phyloP scores from a whole-genome alignment of 2,329 filamentous ascomycete genomes.

The Chaetomium strumarium region DNA sequence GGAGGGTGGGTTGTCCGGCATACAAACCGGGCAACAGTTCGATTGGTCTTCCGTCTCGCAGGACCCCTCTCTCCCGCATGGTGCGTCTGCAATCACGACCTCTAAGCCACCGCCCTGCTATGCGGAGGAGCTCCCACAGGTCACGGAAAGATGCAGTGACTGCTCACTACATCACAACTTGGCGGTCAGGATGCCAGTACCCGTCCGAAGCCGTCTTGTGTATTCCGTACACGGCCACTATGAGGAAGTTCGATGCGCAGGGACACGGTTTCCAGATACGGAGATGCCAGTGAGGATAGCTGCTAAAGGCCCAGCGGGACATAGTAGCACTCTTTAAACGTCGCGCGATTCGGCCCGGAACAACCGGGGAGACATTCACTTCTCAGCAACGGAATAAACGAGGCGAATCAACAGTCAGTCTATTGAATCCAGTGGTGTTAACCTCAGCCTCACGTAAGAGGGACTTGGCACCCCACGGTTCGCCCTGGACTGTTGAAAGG shows the following conservation, averaged over 20 bases:
- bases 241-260: not conserved
- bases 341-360: too few species aligned
- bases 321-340: too few species aligned
- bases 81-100: conserved; percentile 1
- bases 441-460: too few species aligned
- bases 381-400: too few species aligned
- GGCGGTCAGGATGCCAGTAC: conserved; percentile 18
- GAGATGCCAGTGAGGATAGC: too few species aligned
- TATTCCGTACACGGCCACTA: not conserved
- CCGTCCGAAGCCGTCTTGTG: conserved; percentile 3
- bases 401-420: too few species aligned
- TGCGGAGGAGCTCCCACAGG: conserved; percentile 7
- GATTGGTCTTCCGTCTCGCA: conserved; percentile 16
- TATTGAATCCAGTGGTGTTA: too few species aligned
- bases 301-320: too few species aligned
- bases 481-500: not conserved
- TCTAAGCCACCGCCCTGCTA: conserved; percentile 19
- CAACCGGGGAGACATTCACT: too few species aligned
- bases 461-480: too few species aligned
- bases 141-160: conserved; percentile 8
- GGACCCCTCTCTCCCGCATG: conserved; percentile 6
- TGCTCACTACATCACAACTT: conserved; percentile 15
- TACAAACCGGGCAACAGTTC: conserved; percentile 19
- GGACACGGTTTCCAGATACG: not conserved
- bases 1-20: conserved; percentile 9